Evolutionary conservation across 2,329 filamentous ascomycete genomes (phyloP).

Genomic region (Neurospora crassa): DNA sequence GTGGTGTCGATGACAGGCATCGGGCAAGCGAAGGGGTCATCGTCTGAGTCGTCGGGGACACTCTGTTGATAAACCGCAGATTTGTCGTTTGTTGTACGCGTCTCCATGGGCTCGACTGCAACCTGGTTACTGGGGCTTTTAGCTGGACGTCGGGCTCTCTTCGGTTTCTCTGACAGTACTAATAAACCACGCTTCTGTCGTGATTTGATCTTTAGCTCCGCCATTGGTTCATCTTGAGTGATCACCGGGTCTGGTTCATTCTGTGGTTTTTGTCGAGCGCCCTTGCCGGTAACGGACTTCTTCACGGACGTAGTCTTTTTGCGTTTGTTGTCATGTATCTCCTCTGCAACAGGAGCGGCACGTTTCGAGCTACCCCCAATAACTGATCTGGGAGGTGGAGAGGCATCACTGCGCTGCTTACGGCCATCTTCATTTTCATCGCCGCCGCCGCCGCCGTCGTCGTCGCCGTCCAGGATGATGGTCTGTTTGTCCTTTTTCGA

Average conservation of each 20-base stretch:
- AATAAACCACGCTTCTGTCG: constrained; percentile 39
- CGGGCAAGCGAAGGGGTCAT: not conserved
- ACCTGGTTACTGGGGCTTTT: not conserved
- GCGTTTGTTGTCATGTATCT: not conserved
- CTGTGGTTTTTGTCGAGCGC: not conserved
- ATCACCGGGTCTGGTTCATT: not conserved
- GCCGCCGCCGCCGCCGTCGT: constrained; percentile 1
- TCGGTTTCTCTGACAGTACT: constrained; percentile 30
- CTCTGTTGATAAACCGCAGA: not conserved
- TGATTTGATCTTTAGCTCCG: constrained; percentile 37
- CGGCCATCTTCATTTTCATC: not conserved
- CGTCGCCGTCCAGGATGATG: constrained; percentile 11
- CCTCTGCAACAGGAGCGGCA: not conserved
- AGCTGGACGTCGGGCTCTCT: constrained; percentile 7
- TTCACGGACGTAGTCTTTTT: not conserved
- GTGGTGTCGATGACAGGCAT: not conserved
- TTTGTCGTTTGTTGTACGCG: not conserved
- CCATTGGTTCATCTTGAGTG: constrained; percentile 23
- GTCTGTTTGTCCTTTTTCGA: not conserved
- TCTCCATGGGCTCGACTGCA: not conserved
- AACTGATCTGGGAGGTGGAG: not conserved
- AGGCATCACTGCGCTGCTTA: not conserved
- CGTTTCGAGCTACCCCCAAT: not conserved
- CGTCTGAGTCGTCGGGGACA: not conserved
- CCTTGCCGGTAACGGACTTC: not conserved